Conservation (phyloP, 139 green algal species). For the Chlorella sp. region DNA sequence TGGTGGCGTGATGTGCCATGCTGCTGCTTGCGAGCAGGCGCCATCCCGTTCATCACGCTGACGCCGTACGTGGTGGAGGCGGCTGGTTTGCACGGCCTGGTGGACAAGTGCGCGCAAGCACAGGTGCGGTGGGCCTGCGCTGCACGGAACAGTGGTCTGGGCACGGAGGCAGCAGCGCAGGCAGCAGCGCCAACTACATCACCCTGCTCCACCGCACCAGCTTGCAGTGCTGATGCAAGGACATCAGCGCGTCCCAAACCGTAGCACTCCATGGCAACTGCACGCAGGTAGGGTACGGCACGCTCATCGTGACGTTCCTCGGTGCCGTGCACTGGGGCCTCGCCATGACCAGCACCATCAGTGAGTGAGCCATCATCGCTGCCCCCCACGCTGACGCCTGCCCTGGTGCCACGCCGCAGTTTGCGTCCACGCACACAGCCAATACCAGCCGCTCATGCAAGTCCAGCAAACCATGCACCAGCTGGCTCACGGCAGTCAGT, state of each 20-base stretch:
- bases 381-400: no score
- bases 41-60: background rate
- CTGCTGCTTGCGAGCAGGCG: constrained; percentile 3
- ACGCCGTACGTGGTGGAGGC: background rate
- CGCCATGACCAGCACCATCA: constrained; percentile 52
- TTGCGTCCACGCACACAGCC: no score
- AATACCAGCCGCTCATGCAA: no score
- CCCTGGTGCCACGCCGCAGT: no score
- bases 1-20: no score
- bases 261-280: background rate
- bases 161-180: background rate
- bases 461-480: background rate
- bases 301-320: constrained; percentile 80
- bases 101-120: background rate
- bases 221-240: background rate
- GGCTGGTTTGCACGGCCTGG: background rate
- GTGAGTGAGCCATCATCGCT: no score
- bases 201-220: background rate
- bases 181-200: background rate
- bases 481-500: background rate
- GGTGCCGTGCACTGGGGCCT: constrained; percentile 89
- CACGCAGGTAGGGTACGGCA: constrained; percentile 30
- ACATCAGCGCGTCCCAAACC: background rate
- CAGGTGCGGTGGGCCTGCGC: background rate
- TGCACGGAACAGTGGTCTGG: background rate